Base-by-base conservation (phyloP, 176 grass and related monocot species). In the Bonia amplexicaulis region DNA sequence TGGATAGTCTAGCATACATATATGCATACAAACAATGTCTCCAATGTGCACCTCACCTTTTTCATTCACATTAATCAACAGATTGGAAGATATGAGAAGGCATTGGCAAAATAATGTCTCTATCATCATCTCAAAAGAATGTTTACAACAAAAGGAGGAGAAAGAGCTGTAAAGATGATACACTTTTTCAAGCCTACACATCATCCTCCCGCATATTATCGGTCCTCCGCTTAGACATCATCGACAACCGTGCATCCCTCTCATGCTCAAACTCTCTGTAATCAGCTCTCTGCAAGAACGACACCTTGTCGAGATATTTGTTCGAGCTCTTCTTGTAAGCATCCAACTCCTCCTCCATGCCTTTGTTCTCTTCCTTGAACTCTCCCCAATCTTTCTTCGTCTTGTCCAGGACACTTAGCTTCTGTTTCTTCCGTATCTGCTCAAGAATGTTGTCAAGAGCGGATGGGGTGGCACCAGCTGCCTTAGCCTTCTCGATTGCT, bases 331-430 rank as follows among this genome's bases (percentile, higher is more conserved):
- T 98, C 91, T 99, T 99, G 86, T 99, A 99, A 3, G 84, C 79
- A 22, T 92, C 97, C 78, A 99, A 75, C 75, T 99, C 91, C 44
- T 96, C 89, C 76, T 91, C 97, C 88, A 99, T 39, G 1, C 94
- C 93, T 55, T 81, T 90, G 72, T 94, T 99, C 57, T 99, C 97
- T 27, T 84, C 96, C 88, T 99, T 99, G 68, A 92, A 99, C 81
- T 99, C 97, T 60, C 88, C 91, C 97, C 97, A 99, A 73, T 99
- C 97, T 85, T 96, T 99, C 81, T 99, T 99, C 0, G 97, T 99
- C 77, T 99, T 99, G 79, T 96, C 93, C 31, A 99, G 89, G n/a
- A 99, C 97, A 20, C 91, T 99, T 35, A 99, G 89, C 90, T 99
- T 99, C 68, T 84, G 91, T 14, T 96, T 99, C 88, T 99, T 99